Conservation (phyloP, 116 monocot genomes). For the Phalaenopsis hybrid region DNA sequence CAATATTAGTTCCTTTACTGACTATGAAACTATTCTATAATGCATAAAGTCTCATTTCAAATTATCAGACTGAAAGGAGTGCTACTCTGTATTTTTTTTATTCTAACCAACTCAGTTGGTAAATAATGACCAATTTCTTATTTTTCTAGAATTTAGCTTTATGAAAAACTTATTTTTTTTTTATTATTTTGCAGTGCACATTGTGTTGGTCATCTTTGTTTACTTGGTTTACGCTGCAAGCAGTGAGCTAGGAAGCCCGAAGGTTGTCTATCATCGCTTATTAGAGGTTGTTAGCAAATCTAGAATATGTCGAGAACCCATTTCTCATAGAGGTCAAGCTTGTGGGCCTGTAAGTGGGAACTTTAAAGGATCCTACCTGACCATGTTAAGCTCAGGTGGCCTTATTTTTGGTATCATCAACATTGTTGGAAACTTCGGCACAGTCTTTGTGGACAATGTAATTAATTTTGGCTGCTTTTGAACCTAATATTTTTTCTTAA, state of each 20-base stretch:
- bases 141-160: too few species aligned
- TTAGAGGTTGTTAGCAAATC: conserved; percentile 48
- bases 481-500: not conserved
- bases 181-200: conserved; percentile 51
- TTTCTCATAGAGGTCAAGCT: conserved; percentile 62
- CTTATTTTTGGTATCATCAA: conserved; percentile 96
- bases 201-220: conserved; percentile 78
- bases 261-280: conserved; percentile 58
- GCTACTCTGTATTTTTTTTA: not conserved
- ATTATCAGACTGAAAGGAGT: too few species aligned
- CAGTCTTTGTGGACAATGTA: conserved; percentile 98
- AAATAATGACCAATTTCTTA: not conserved
- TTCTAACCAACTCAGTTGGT: not conserved
- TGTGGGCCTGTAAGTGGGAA: conserved; percentile 90
- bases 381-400: conserved; percentile 93
- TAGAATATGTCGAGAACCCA: conserved; percentile 48
- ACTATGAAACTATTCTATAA: too few species aligned
- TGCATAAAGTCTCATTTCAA: too few species aligned
- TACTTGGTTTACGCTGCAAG: conserved; percentile 80
- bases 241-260: conserved; percentile 76
- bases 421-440: conserved; percentile 96
- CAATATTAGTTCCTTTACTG: too few species aligned
- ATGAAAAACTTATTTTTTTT: not conserved
- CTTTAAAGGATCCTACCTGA: conserved; percentile 78
- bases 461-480: conserved; percentile 7